These are phyloP conservation scores for Leptodermis oblonga DNA, from an alignment of 257 asterid genomes.

Conservation along the genomic window DNA sequence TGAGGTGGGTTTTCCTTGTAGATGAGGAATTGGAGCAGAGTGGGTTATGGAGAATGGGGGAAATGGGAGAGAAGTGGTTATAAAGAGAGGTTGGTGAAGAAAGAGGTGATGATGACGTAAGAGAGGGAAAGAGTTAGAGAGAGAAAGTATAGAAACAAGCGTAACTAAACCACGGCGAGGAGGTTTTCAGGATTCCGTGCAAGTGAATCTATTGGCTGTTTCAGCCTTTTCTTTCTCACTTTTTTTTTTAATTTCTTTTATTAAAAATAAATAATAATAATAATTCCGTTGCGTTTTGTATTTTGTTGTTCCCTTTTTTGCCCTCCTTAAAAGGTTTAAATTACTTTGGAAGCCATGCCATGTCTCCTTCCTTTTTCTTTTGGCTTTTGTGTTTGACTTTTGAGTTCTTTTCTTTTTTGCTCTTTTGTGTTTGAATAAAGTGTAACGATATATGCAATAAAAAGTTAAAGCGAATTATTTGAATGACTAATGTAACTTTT, in stretches of 20 bases:
- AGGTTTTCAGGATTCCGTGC: slow-evolving; percentile 29
- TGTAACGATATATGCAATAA: too few relatives aligned
- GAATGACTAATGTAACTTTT: too few relatives aligned
- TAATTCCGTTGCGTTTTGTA: background rate
- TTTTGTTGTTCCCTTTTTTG: background rate
- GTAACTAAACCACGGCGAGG: slow-evolving; percentile 27
- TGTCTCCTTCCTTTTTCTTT: too few relatives aligned
- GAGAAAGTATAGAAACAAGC: slow-evolving; percentile 11
- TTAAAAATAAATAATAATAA: too few relatives aligned
- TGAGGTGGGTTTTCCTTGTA: background rate
- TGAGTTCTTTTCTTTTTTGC: too few relatives aligned
- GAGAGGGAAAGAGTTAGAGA: background rate
- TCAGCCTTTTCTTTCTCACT: background rate
- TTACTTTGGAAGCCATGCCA: background rate
- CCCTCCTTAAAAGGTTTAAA: background rate
- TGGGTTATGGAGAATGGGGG: background rate
- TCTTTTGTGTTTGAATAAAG: too few relatives aligned
- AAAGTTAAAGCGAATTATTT: too few relatives aligned
- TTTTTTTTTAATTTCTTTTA: background rate
- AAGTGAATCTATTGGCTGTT: slow-evolving; percentile 38
- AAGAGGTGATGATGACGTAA: background rate
- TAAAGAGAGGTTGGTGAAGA: slow-evolving; percentile 30
- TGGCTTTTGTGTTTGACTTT: background rate
- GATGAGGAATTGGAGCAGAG: slow-evolving; percentile 3
- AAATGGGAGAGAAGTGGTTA: slow-evolving; percentile 10